Evolutionary conservation across 1,139 yeast genomes (phyloP).

Genomic region (Geotrichum candidum): DNA sequence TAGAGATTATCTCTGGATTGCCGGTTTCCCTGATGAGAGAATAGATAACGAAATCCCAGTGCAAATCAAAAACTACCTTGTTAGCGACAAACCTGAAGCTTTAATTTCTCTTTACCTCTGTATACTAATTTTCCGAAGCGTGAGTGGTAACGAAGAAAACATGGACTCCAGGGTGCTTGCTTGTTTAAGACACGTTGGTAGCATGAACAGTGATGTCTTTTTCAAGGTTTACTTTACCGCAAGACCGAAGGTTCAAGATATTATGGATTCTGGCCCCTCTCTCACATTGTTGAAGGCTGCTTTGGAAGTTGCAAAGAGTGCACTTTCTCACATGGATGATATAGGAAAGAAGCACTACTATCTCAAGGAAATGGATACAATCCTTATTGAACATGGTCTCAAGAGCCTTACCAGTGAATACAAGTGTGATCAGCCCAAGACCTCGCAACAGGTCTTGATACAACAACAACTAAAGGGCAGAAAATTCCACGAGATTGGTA

Average conservation of each 20-base stretch:
- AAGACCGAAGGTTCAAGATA: slow-evolving; percentile 13
- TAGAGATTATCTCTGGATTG: slow-evolving; percentile 41
- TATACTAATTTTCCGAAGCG: slow-evolving; percentile 47
- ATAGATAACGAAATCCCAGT: slow-evolving; percentile 24
- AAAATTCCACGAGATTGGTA: not conserved
- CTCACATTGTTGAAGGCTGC: slow-evolving; percentile 12
- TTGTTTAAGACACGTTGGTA: slow-evolving; percentile 43
- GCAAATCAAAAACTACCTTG: slow-evolving; percentile 44
- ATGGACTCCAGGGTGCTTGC: slow-evolving; percentile 51
- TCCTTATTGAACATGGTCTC: slow-evolving; percentile 10
- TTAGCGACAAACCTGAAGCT: slow-evolving; percentile 40
- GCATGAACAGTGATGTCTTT: slow-evolving; percentile 16
- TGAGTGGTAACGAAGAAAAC: slow-evolving; percentile 44
- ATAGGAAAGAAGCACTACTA: not conserved
- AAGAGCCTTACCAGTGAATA: not conserved
- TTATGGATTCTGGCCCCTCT: slow-evolving; percentile 13
- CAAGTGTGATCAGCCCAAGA: not conserved
- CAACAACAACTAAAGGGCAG: not conserved
- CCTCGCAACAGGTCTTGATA: not conserved
- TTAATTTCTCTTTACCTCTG: slow-evolving; percentile 48
- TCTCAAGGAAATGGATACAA: slow-evolving; percentile 8
- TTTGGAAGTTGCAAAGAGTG: slow-evolving; percentile 14
- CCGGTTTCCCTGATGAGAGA: slow-evolving; percentile 41
- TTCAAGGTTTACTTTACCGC: slow-evolving; percentile 14
- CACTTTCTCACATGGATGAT: slow-evolving; percentile 10